Conservation (phyloP, 345 rosid genomes). For the Eucalyptus victrix region DNA sequence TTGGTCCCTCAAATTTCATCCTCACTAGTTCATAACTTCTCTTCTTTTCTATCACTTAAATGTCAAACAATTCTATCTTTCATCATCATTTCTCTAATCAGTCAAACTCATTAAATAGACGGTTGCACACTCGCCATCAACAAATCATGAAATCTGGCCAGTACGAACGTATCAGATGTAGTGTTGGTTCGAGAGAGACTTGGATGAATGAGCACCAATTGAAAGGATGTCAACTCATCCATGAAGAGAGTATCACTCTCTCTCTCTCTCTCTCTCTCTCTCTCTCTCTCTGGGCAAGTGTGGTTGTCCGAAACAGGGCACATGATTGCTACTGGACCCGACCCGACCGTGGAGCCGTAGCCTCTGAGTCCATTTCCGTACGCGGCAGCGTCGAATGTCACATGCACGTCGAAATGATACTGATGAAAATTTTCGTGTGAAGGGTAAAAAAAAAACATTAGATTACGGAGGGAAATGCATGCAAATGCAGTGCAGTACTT, state of each 20-base stretch:
- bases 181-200: neutral
- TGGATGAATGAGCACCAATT: constrained; percentile 11
- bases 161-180: neutral
- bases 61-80: neutral
- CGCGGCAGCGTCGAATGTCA: constrained; percentile 21
- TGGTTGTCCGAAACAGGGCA: constrained; percentile 2
- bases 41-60: neutral
- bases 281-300: neutral
- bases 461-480: neutral
- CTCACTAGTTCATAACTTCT: neutral
- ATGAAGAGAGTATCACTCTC: neutral
- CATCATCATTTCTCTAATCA: neutral
- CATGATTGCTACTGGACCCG: constrained; percentile 17
- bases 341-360: neutral
- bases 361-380: constrained; percentile 15
- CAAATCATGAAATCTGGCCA: neutral
- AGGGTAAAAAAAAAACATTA: neutral
- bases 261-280: neutral
- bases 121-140: neutral
- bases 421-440: neutral
- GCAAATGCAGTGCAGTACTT: neutral
- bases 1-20: neutral
- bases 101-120: neutral
- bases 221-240: neutral
- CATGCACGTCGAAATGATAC: neutral